phyloP scores from a whole-genome alignment of 305 asterid species.

The Striga hermonthica region DNA sequence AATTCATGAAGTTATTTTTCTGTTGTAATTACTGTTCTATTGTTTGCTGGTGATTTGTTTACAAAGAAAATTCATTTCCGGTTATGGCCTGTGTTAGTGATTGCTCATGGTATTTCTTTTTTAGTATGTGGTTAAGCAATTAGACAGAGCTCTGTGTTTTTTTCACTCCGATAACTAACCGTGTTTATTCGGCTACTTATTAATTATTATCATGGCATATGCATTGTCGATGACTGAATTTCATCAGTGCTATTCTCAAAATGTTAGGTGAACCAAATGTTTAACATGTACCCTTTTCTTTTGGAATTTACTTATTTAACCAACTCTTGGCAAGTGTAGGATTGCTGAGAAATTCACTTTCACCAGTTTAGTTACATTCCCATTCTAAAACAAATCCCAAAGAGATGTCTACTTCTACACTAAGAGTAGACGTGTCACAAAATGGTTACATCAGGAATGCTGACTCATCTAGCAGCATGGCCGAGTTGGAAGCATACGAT shows the following conservation, averaged over 20 bases:
- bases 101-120: background rate
- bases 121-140: background rate
- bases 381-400: background rate
- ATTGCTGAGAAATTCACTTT: background rate
- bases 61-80: no score
- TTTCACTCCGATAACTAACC: no score
- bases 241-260: no score
- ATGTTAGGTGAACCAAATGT: background rate
- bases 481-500: conserved; percentile 46
- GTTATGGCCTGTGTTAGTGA: no score
- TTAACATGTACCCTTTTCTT: background rate
- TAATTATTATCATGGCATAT: no score
- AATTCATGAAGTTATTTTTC: no score
- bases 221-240: no score
- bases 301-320: no score
- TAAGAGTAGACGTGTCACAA: conserved; percentile 31
- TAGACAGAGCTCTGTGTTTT: no score
- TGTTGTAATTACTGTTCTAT: background rate
- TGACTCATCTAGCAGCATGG: conserved; percentile 32
- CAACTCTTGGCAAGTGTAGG: no score
- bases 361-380: background rate
- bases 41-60: background rate
- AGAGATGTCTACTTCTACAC: background rate
- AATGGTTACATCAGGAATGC: conserved; percentile 33
- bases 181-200: background rate